Conservation (phyloP, 2,329 filamentous ascomycete genomes). For the Apiospora sp. region DNA sequence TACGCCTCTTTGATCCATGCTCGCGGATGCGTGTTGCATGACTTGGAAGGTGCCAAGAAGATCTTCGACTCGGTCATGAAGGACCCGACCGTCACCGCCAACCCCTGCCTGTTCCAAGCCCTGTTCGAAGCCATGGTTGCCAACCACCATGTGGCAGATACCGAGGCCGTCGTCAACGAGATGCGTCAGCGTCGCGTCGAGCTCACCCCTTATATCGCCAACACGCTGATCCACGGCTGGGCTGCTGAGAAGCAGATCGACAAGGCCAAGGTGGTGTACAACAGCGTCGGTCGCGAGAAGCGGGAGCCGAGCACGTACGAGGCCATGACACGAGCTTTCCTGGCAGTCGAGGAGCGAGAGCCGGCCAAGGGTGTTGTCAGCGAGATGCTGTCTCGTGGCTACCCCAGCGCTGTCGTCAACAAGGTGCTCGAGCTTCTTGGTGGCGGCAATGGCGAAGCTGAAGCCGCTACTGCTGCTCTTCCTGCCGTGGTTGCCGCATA, state of each 20-base stretch:
- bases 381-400: slow-evolving; percentile 91
- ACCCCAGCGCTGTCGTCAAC: slow-evolving; percentile 88
- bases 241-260: slow-evolving; percentile 81
- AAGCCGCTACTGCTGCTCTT: slow-evolving; percentile 28
- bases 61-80: slow-evolving; percentile 84
- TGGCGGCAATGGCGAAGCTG: slow-evolving; percentile 53
- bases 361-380: slow-evolving; percentile 80
- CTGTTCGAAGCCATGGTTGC: slow-evolving; percentile 98
- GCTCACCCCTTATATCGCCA: slow-evolving; percentile 97
- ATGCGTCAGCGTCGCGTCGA: slow-evolving; percentile 81
- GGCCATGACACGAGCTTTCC: slow-evolving; percentile 94
- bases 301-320: slow-evolving; percentile 98
- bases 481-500: slow-evolving; percentile 23
- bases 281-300: slow-evolving; percentile 76
- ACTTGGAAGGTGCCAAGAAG: slow-evolving; percentile 82
- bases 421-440: slow-evolving; percentile 93
- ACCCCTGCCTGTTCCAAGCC: slow-evolving; percentile 92
- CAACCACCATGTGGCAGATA: slow-evolving; percentile 83
- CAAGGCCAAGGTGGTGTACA: slow-evolving; percentile 82
- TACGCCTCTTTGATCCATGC: slow-evolving; percentile 96
- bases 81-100: slow-evolving; percentile 71
- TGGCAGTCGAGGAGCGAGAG: slow-evolving; percentile 81
- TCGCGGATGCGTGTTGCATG: slow-evolving; percentile 91
- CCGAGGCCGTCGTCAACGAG: slow-evolving; percentile 74
- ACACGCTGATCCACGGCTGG: slow-evolving; percentile 98